Conservation (phyloP, 495 filamentous ascomycete genomes). For the Parathielavia hyrcaniae region DNA sequence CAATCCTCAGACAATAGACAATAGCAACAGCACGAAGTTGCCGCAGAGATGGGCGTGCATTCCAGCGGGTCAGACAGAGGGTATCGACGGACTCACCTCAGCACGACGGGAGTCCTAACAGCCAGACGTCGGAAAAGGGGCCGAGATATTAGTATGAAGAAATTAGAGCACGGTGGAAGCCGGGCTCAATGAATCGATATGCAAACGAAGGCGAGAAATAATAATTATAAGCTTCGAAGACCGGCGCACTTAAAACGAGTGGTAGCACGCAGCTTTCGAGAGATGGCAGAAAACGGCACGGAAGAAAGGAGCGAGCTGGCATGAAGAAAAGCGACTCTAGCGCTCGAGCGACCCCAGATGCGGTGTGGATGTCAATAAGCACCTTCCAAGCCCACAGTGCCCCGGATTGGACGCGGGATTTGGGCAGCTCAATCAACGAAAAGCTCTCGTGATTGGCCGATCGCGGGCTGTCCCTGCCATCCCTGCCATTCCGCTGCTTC, state of each 20-base stretch:
- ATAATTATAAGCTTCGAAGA: slow-evolving; percentile 4
- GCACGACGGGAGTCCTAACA: neutral
- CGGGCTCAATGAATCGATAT: slow-evolving; percentile 1
- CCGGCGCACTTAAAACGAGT: slow-evolving; percentile 25
- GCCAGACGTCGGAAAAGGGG: slow-evolving; percentile 12
- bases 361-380: slow-evolving; percentile 20
- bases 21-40: slow-evolving; percentile 3
- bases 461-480: neutral
- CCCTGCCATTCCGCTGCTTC: slow-evolving; percentile 2
- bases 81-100: slow-evolving; percentile 6
- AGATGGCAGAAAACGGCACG: slow-evolving; percentile 11
- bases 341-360: slow-evolving; percentile 10
- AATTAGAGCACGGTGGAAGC: slow-evolving; percentile 1
- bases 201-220: slow-evolving; percentile 22
- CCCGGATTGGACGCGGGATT: slow-evolving; percentile 8
- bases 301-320: slow-evolving; percentile 18
- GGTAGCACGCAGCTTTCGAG: slow-evolving; percentile 24
- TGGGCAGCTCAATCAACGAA: slow-evolving; percentile 12
- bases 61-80: neutral
- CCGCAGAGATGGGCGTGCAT: slow-evolving; percentile 7
- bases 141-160: slow-evolving; percentile 5
- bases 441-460: slow-evolving; percentile 13
- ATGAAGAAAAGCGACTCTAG: slow-evolving; percentile 10
- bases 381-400: slow-evolving; percentile 20
- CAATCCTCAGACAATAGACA: neutral